Evolutionary conservation across 768 basidiomycete species (phyloP).

Genomic region (Cystoderma amianthinum): DNA sequence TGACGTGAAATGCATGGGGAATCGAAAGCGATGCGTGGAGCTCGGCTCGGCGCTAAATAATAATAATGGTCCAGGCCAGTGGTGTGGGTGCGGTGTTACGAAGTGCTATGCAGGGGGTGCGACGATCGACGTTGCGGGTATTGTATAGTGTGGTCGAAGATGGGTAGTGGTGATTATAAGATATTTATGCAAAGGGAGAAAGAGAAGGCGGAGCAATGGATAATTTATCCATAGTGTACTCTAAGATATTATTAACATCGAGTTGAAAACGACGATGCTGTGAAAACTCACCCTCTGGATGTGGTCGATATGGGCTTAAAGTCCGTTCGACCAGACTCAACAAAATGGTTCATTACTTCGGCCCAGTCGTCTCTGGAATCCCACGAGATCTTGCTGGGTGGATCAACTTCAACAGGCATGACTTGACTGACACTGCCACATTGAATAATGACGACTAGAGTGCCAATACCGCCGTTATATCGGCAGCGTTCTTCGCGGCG

Average conservation of each 20-base stretch:
- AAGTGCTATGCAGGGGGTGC: neutral
- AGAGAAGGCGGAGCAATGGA: conserved; percentile 2
- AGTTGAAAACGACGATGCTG: conserved; percentile 1
- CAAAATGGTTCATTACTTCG: conserved; percentile 61
- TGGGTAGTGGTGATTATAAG: neutral
- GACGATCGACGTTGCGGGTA: neutral
- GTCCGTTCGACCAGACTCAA: conserved; percentile 65
- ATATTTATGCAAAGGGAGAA: conserved; percentile 2
- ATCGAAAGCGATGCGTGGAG: too few relatives aligned
- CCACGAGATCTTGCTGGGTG: conserved; percentile 72
- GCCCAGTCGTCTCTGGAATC: conserved; percentile 71
- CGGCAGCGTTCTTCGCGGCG: conserved; percentile 78
- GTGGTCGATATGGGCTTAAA: conserved; percentile 83
- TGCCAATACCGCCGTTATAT: conserved; percentile 68
- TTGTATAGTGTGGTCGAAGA: neutral
- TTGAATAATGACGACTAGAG: conserved; percentile 68
- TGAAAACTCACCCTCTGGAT: conserved; percentile 53
- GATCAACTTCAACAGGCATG: conserved; percentile 83
- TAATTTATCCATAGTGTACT: conserved; percentile 33
- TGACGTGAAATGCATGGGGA: too few relatives aligned
- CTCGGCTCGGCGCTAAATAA: too few relatives aligned
- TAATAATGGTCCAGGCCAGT: neutral
- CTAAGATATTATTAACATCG: conserved; percentile 13
- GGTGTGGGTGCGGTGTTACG: neutral
- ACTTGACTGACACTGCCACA: conserved; percentile 74